Conservation (phyloP, 2,329 filamentous ascomycete genomes). For the Diaporthe citriasiana region DNA sequence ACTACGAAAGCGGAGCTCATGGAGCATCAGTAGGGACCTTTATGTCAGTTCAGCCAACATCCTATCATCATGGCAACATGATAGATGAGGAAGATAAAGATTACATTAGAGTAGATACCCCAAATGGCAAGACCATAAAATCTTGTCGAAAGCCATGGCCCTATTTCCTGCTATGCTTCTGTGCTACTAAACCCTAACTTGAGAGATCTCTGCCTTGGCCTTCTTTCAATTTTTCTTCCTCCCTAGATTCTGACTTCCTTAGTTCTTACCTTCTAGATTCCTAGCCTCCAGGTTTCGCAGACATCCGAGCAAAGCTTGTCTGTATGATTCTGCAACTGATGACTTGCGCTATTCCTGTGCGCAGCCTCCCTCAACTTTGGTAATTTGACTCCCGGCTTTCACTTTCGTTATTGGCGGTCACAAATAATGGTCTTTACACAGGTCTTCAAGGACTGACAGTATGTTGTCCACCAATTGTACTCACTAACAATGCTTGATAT, state of each 20-base stretch:
- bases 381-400: not conserved
- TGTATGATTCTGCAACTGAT: not conserved
- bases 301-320: not conserved
- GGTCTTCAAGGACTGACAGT: not conserved
- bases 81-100: constrained; percentile 13
- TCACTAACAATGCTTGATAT: not conserved
- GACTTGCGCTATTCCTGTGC: too few relatives aligned
- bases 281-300: not conserved
- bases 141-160: not conserved
- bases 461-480: too few relatives aligned
- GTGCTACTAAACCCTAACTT: not conserved
- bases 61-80: not conserved
- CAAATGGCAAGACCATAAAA: constrained; percentile 27
- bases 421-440: not conserved
- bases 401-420: not conserved
- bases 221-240: not conserved
- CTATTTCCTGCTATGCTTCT: not conserved
- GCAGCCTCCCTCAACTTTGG: not conserved
- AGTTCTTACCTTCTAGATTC: not conserved
- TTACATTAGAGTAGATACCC: constrained; percentile 37
- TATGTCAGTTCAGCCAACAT: not conserved
- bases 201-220: too few relatives aligned
- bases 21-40: not conserved
- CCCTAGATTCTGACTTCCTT: not conserved
- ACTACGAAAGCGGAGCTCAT: not conserved